Base-by-base conservation (phyloP, 1,284 basidiomycete species). In the Laetiporus sulphureus region DNA sequence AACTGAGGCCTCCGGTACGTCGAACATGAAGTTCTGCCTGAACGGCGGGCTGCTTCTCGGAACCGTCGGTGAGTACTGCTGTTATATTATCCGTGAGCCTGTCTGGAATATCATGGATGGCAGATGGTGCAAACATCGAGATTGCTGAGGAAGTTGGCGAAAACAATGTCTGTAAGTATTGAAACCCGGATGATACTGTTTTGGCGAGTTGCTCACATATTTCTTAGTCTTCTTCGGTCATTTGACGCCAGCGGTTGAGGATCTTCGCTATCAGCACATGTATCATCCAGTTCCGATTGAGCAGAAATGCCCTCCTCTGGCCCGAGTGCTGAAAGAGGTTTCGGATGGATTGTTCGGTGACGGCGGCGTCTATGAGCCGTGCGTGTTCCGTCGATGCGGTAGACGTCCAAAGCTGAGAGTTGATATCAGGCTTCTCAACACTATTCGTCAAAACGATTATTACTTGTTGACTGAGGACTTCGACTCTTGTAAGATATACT, bases 71-170 rank as follows among this genome's bases (percentile, higher is more conserved):
- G 42, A 30, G 71, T 60, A 25, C 25, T n/a, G n/a, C n/a, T n/a
- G n/a, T n/a, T n/a, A n/a, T n/a, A n/a, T n/a, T n/a, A 5, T 27
- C 37, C 12, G 29, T 20, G 2, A 20, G 13, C 16, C 20, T 23
- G n/a, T 35, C 8, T 3, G 7, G 19, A 25, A n/a, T 25, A 11
- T 21, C 48, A 21, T 24, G n/a, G 24, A n/a, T 54, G 4, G 53
- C 64, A 64, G 89, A 96, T 63, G 93, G 93, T 46, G 93, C 92
- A 18, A 94, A 93, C 60, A 91, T 95, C 47, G 92, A 95, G 67
- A 95, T 96, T 51, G 91, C 89, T 2, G 90, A 95, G 59, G 91
- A 94, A 62, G 83, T 83, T 24, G 82, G 84, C 23, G 78, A 82
- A 50, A 72, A 74, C 50, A 81, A 84, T 58, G 77, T 70, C 56